phyloP scores from a whole-genome alignment of 805 yeast species.

The Saturnispora dispora region DNA sequence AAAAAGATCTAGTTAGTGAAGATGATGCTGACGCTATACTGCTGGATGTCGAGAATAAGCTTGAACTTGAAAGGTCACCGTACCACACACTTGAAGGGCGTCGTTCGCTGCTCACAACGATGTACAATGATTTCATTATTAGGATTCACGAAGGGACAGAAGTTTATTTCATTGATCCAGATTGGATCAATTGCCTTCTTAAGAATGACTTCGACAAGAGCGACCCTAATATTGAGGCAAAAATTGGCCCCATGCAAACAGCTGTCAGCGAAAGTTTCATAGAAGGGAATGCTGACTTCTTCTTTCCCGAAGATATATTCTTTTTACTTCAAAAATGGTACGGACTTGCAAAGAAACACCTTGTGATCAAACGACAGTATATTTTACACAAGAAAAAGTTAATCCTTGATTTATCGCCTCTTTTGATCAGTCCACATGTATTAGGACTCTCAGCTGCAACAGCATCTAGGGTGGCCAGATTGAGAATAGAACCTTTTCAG shows the following conservation, averaged over 20 bases:
- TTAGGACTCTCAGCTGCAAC: slow-evolving; percentile 13
- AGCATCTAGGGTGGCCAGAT: slow-evolving; percentile 1
- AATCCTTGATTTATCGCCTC: slow-evolving; percentile 20
- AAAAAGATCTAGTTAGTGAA: slow-evolving; percentile 1
- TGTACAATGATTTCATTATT: slow-evolving; percentile 11
- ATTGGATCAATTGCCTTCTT: slow-evolving; percentile 36
- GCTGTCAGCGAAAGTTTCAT: slow-evolving; percentile 33
- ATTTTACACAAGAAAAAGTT: slow-evolving; percentile 22
- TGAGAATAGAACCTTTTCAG: slow-evolving; percentile 17
- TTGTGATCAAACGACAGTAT: slow-evolving; percentile 30
- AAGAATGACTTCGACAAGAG: slow-evolving; percentile 24
- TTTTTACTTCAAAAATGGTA: slow-evolving; percentile 42
- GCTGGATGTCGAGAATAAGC: neutral
- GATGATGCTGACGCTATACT: slow-evolving; percentile 2
- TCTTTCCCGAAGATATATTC: slow-evolving; percentile 38
- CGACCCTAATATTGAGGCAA: slow-evolving; percentile 20
- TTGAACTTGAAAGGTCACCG: slow-evolving; percentile 4
- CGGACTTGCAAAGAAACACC: slow-evolving; percentile 35
- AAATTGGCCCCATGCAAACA: slow-evolving; percentile 42
- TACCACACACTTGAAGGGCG: slow-evolving; percentile 13
- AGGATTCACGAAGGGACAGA: slow-evolving; percentile 36
- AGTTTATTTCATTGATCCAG: slow-evolving; percentile 40
- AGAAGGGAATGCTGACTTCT: slow-evolving; percentile 22
- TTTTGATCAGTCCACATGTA: slow-evolving; percentile 22
- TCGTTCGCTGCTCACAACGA: slow-evolving; percentile 13